Base-by-base conservation (phyloP, 352 stramenopile species). In the Globisporangium nodosum region DNA sequence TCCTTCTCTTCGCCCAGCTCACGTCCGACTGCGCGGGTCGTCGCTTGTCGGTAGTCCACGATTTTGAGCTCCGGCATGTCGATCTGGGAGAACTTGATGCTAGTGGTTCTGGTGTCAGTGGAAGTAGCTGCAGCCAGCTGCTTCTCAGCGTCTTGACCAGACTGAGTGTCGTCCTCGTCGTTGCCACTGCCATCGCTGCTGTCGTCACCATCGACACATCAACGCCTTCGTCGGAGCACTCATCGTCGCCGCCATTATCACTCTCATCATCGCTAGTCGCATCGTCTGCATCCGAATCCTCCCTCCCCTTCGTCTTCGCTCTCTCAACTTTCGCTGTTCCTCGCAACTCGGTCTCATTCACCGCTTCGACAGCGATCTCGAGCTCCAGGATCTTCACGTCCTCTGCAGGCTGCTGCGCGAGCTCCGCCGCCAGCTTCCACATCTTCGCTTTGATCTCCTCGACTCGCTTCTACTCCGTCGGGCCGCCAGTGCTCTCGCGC, bases 371-470 rank as follows among this genome's bases (percentile, higher is more conserved):
- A 15, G 65, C 69, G 21, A 74, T 59, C 49, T 83, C 70, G 1
- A 85, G 49, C 16, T 83, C 66, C 33, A 79, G 52, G 5, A 85
- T 75, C 47, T 82, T 81, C 2, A 67, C 61, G 18, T 77, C 71
- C 47, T 83, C 69, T 2, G 35, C 60, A 0, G 61, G 56, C 46
- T 76, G 66, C 31, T 71, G 60, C 30, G 35, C 39, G 0, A 84
- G 42, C 39, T 85, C 73, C 0, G 53, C 18, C 50, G 71, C 58
- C 11, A 82, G 6, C 18, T 74, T 76, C 0, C 21, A 42, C 0
- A 81, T 65, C 56, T 82, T 85, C 0, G 56, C 58, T 3, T 71
- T 67, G 2, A 77, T 13, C 42, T 71, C 74, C 0, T 56, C 62
- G 20, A 73, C 59, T 21, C 57, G 57, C 4, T 67, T 60, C 27